Base-by-base conservation (phyloP, 768 basidiomycete species). In the Collybiopsis luxurians region DNA sequence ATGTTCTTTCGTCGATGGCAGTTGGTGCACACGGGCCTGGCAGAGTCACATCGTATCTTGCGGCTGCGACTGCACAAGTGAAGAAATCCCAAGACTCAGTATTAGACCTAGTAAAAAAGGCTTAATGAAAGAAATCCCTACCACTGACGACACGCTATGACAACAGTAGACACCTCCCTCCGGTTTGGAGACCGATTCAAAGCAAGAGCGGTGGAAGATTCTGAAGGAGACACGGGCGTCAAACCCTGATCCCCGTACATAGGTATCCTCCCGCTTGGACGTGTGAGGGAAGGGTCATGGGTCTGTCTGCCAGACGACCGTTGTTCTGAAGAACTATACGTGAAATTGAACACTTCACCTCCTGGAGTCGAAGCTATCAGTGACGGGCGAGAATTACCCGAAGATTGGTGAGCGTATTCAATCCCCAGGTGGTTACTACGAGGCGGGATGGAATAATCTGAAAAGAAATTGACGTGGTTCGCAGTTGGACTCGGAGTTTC, bases 131-230 rank as follows among this genome's bases (percentile, higher is more conserved):
- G 52, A 66, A 64, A 66, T 63, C 76, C 86, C 66, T 69, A 91
- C 89, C 89, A 92, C 69, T 90, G 88, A 60, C 85, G 85, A 77
- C 90, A 92, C 61, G 90, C 89, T 73, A 92, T 89, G 72, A 92
- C 89, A 66, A 83, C 80, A 63, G 75, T 80, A 11, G 87, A 84
- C 73, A 75, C 73, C 70, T 85, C 81, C 69, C 80, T 85, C 66
- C 82, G 79, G 54, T 71, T 72, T 66, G 67, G 74, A 61, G 69
- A 69, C 58, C 64, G 67, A 62, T 60, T 68, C 51, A 69, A 53
- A 60, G 69, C 13, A 52, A 47, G 42, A 57, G 64, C 66, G 51
- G 66, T 68, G 55, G 69, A 72, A 69, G 63, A 57, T 64, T 77
- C 73, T 64, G 67, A 61, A 60, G 72, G 63, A 61, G 71, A 62